Evolutionary conservation across 106 monocot genomes (phyloP).

Genomic region (Dioscorea dumetorum): DNA sequence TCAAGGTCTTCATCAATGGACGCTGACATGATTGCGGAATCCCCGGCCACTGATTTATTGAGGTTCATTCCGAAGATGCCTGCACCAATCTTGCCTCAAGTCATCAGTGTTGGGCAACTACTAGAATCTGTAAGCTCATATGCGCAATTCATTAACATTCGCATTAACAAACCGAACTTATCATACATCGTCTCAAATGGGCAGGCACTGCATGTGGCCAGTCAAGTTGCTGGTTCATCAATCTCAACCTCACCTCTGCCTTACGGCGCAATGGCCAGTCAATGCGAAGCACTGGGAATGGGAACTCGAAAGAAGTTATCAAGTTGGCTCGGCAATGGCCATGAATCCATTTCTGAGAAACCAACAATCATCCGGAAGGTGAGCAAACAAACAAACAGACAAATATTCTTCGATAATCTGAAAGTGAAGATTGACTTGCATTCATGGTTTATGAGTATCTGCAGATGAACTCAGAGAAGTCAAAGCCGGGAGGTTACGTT

Average conservation of each 20-base stretch:
- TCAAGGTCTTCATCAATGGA: constrained; percentile 60
- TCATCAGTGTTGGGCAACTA: constrained; percentile 80
- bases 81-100: constrained; percentile 33
- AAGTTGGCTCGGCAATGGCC: constrained; percentile 65
- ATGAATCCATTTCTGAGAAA: constrained; percentile 25
- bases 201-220: constrained; percentile 89
- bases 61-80: constrained; percentile 29
- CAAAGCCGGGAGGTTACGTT: constrained; percentile 14
- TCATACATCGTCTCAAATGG: neutral
- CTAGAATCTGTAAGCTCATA: constrained; percentile 73
- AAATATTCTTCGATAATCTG: neutral
- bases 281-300: constrained; percentile 82
- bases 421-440: too few relatives aligned
- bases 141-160: neutral
- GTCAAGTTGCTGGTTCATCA: constrained; percentile 79
- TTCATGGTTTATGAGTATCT: too few relatives aligned
- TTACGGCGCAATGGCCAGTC: constrained; percentile 79
- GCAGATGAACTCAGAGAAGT: neutral
- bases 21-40: constrained; percentile 41
- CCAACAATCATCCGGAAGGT: constrained; percentile 29
- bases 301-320: constrained; percentile 88
- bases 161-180: too few relatives aligned
- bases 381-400: constrained; percentile 2
- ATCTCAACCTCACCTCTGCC: constrained; percentile 90
- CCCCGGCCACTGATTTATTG: constrained; percentile 31